phyloP scores from a whole-genome alignment of 768 basidiomycete genomes.

The Suillus sp. region DNA sequence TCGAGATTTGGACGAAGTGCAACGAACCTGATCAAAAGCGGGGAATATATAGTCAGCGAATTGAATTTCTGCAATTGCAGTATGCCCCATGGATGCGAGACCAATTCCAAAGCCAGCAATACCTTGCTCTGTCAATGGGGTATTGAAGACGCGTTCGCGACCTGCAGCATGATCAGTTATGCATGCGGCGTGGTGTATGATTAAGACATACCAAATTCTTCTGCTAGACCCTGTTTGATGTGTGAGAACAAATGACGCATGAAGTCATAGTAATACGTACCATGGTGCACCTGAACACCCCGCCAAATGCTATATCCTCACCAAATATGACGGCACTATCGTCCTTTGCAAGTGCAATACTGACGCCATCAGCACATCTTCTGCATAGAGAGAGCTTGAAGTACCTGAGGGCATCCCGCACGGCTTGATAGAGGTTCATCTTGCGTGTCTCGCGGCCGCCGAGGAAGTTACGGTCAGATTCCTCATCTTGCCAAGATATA shows the following conservation, averaged over 20 bases:
- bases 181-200: neutral
- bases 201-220: slow-evolving; percentile 76
- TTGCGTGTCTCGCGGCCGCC: slow-evolving; percentile 87
- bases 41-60: slow-evolving; percentile 92
- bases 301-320: slow-evolving; percentile 90
- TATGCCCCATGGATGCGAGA: slow-evolving; percentile 89
- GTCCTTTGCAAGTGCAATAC: slow-evolving; percentile 83
- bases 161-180: slow-evolving; percentile 46
- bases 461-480: slow-evolving; percentile 48
- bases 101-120: slow-evolving; percentile 96
- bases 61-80: slow-evolving; percentile 92
- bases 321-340: slow-evolving; percentile 89
- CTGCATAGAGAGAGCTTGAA: slow-evolving; percentile 13
- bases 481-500: slow-evolving; percentile 70
- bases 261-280: slow-evolving; percentile 38
- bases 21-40: slow-evolving; percentile 85
- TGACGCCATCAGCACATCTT: slow-evolving; percentile 31
- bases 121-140: slow-evolving; percentile 89
- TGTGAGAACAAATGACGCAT: slow-evolving; percentile 7
- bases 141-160: slow-evolving; percentile 93
- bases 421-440: slow-evolving; percentile 94
- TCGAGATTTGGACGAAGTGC: slow-evolving; percentile 1
- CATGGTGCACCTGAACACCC: slow-evolving; percentile 94
- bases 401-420: slow-evolving; percentile 87
- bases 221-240: slow-evolving; percentile 73